Evolutionary conservation across 495 filamentous ascomycete species (phyloP), one percentile per base, ranked within the genome.

Genomic region (Sporormia fimetaria): DNA sequence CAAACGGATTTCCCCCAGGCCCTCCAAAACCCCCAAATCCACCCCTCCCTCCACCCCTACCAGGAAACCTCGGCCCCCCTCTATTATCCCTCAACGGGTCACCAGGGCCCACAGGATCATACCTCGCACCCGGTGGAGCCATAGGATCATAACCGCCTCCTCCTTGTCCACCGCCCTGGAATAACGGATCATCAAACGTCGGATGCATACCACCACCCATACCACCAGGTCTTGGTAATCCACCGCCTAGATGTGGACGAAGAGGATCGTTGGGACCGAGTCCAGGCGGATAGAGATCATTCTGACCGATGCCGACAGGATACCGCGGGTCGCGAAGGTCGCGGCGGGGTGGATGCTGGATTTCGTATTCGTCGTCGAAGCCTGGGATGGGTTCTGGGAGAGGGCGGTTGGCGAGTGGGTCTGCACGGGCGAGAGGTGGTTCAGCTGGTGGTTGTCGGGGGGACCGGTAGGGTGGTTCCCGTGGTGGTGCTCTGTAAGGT

Each of bases 301-400:
- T 67, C 9, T 83, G 76, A 2, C 90, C 90, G 24, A 92, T 79
- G 18, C 74, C 61, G 5, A 59, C 76, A 6, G 71, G 71, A 22
- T 59, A 61, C 4, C 47, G 50, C 12, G 54, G 33, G 61, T 55
- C 63, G 17, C 47, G 34, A 25, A 65, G 51, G 21, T 57, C 63
- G 11, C 73, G 70, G 12, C 74, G 72, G 0, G 72, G 71, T 1
- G 78, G 84, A 1, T 74, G 66, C 33, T 81, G 73, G 33, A 96
- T 69, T 37, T 96, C 84, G 54, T 82, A 84, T 51, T 94, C 87
- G 63, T 96, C 87, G 44, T 95, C 90, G 52, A 96, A 96, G 14
- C 74, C 86, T 3, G 90, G 90, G 0, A 54, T 54, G 24, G 51
- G 51, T 18, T 54, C 51, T 6, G 86, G 84, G 0, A 78, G 71